phyloP scores from a whole-genome alignment of 176 grass and related monocot genomes.

The Triticum turgidum region DNA sequence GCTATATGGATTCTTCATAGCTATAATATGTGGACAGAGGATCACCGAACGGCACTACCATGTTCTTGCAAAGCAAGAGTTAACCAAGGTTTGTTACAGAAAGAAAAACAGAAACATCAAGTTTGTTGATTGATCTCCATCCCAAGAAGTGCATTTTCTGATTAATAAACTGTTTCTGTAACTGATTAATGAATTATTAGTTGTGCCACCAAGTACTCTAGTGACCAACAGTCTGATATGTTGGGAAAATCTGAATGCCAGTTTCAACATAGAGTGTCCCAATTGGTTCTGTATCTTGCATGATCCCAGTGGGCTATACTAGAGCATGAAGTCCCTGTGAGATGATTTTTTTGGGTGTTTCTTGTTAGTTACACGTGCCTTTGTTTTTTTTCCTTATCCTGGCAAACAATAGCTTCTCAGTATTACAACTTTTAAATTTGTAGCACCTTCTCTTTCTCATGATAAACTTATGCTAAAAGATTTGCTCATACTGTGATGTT shows the following conservation, averaged over 20 bases:
- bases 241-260: not conserved
- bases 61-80: conserved; percentile 93
- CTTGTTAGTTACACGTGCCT: not conserved
- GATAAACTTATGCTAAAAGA: not conserved
- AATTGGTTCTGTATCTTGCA: not conserved
- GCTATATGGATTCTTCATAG: conserved; percentile 99
- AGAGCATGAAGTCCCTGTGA: not conserved
- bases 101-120: conserved; percentile 29
- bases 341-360: not conserved
- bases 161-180: not conserved
- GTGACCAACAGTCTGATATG: not conserved
- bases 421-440: not conserved
- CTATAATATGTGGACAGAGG: conserved; percentile 98
- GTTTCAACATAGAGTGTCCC: not conserved
- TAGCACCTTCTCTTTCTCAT: conserved; percentile 8
- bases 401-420: not conserved
- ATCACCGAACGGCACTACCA: conserved; percentile 95
- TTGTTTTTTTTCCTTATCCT: not conserved
- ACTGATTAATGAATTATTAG: not conserved
- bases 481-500: conserved; percentile 24
- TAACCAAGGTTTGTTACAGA: conserved; percentile 77
- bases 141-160: not conserved
- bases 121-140: conserved; percentile 3
- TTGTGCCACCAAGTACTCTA: not conserved
- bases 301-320: not conserved